Base-by-base conservation (phyloP, 495 filamentous ascomycete species). In the Podospora fimiseda region DNA sequence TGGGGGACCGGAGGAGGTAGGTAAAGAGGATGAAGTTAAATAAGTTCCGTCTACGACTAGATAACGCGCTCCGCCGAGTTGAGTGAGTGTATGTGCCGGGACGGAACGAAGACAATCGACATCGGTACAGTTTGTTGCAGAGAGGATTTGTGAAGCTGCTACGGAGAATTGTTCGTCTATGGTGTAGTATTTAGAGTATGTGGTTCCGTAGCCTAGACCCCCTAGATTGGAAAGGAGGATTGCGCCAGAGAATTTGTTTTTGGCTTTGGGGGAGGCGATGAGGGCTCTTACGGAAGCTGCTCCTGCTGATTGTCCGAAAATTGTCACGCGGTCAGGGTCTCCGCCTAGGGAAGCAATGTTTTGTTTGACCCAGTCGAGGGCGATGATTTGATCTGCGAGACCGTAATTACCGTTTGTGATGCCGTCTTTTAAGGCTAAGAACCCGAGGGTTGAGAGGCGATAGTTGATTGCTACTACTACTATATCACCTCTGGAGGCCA, bases 381-480 rank as follows among this genome's bases (percentile, higher is more conserved):
- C 77, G 21, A 77, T 65, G 49, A 79, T 71, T 63, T 87, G 75
- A 61, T 81, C 79, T 1, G 65, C 69, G 2, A 83, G 58, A 1
- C 78, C 77, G 55, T 70, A 82, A 47, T 82, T 82, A 6, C 79
- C 79, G 46, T 74, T 80, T 9, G 68, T 79, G 36, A 59, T 70
- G 59, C 69, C 66, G 51, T 75, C 70, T 2, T 70, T 56, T 20
- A 74, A 59, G 0, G 72, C 72, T 8, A 75, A 59, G 51, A 86
- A 88, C 6, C 85, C 85, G 14, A 88, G 77, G 1, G 82, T 72
- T 3, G 69, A 72, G 9, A 87, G 62, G 5, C 85, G 78, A 57
- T 89, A 89, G 63, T 82, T 82, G 52, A 85, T 78, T 55, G 78
- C 76, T 15, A 88, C 77, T 13, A 83, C 59, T 16, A 88, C 76